Conservation (phyloP, 140 eudicot genomes). For the Bidens hawaiensis region DNA sequence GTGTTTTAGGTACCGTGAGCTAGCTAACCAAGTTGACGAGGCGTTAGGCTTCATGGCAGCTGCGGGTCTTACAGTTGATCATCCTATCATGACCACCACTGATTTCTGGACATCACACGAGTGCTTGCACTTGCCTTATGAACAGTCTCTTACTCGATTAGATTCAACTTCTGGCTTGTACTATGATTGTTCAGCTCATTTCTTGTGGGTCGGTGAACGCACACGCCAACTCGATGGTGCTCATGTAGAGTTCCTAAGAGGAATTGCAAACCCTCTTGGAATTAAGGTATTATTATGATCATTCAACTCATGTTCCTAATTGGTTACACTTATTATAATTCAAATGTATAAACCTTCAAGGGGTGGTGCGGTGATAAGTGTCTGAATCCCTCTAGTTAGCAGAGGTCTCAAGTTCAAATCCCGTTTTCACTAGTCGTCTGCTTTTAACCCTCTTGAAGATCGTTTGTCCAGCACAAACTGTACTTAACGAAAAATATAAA, state of each 20-base stretch:
- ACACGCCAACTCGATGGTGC: constrained; percentile 41
- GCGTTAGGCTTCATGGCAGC: constrained; percentile 74
- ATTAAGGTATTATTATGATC: constrained; percentile 43
- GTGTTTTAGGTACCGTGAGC: constrained; percentile 50
- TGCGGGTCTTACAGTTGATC: constrained; percentile 59
- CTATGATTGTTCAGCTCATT: constrained; percentile 72
- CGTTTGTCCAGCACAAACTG: too few relatives aligned
- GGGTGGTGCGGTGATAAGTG: neutral
- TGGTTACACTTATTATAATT: neutral
- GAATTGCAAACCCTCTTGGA: constrained; percentile 69
- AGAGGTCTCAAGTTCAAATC: too few relatives aligned
- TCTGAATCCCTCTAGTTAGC: neutral
- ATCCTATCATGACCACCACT: constrained; percentile 29
- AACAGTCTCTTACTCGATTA: constrained; percentile 55
- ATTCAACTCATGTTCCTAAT: neutral
- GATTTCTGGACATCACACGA: constrained; percentile 31
- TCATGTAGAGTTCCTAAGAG: constrained; percentile 50
- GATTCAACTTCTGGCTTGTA: constrained; percentile 61
- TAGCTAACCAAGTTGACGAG: constrained; percentile 68
- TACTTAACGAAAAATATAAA: neutral
- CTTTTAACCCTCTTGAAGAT: too few relatives aligned
- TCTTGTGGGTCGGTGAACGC: constrained; percentile 58
- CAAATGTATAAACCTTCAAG: too few relatives aligned
- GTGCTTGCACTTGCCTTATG: constrained; percentile 61
- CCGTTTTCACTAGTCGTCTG: neutral